Conservation (phyloP, 768 basidiomycete species). For the Psilocybe subaeruginosa region DNA sequence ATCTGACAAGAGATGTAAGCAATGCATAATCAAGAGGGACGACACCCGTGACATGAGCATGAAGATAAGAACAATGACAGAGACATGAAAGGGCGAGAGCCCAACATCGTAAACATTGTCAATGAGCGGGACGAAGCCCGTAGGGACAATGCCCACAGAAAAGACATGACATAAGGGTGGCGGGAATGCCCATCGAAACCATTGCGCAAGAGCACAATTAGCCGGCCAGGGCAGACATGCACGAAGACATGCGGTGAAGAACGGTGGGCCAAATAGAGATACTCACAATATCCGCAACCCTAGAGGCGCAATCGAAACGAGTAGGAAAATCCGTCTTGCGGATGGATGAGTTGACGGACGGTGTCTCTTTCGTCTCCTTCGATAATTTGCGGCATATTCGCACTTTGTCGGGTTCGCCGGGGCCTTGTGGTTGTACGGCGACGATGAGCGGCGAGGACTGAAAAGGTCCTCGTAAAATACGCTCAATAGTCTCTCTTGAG, state of each 20-base stretch:
- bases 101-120: too few relatives aligned
- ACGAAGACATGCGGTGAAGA: neutral
- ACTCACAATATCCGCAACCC: conserved; percentile 28
- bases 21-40: conserved; percentile 1
- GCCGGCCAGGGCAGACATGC: too few relatives aligned
- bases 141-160: too few relatives aligned
- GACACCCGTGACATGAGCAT: too few relatives aligned
- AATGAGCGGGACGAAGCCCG: too few relatives aligned
- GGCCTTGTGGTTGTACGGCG: conserved; percentile 22
- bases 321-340: conserved; percentile 28
- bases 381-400: conserved; percentile 31
- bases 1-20: conserved; percentile 15
- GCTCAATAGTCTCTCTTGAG: conserved; percentile 2
- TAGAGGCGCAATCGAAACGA: conserved; percentile 25
- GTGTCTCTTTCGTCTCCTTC: conserved; percentile 12
- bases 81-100: too few relatives aligned
- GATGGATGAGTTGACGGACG: conserved; percentile 28
- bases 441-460: conserved; percentile 31
- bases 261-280: neutral
- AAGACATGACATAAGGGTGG: too few relatives aligned
- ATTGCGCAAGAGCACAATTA: too few relatives aligned
- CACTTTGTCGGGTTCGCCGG: conserved; percentile 24
- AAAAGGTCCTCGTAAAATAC: conserved; percentile 28
- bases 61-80: too few relatives aligned
- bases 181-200: too few relatives aligned